A percentile compares a stretch with the other conserved stretches of the same genome.
These are phyloP conservation scores for Emydomyces testavorans DNA, from an alignment of 2,329 filamentous ascomycete genomes.

Conservation along the genomic window DNA sequence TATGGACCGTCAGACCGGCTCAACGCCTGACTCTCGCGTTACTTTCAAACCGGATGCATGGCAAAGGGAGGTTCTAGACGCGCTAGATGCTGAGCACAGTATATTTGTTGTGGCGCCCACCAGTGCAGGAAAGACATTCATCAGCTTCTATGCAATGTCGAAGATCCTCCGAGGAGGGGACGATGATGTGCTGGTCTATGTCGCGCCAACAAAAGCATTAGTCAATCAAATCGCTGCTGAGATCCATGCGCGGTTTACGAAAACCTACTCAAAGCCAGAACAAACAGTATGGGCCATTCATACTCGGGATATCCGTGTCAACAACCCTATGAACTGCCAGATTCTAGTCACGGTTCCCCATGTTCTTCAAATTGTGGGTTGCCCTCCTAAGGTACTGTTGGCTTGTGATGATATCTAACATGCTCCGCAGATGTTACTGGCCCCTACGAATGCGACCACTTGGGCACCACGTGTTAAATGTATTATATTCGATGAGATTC, in stretches of 20 bases:
- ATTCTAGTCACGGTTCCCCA: slow-evolving; percentile 67
- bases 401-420: too few relatives aligned
- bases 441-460: slow-evolving; percentile 51
- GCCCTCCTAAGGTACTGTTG: too few relatives aligned
- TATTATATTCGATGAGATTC: slow-evolving; percentile 75
- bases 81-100: slow-evolving; percentile 58
- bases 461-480: slow-evolving; percentile 60
- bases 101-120: slow-evolving; percentile 67
- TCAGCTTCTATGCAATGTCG: slow-evolving; percentile 70
- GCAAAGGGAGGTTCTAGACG: slow-evolving; percentile 63
- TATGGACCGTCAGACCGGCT: slow-evolving; percentile 62
- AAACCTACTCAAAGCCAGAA: slow-evolving; percentile 42
- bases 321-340: slow-evolving; percentile 61
- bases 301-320: slow-evolving; percentile 62
- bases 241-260: slow-evolving; percentile 61
- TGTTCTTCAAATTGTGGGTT: slow-evolving; percentile 65
- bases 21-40: slow-evolving; percentile 55
- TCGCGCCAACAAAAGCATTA: slow-evolving; percentile 69
- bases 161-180: slow-evolving; percentile 57
- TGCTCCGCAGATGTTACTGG: slow-evolving; percentile 64
- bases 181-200: slow-evolving; percentile 62
- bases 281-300: slow-evolving; percentile 68
- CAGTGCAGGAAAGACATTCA: slow-evolving; percentile 71
- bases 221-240: slow-evolving; percentile 77
- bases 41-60: slow-evolving; percentile 64